Evolutionary conservation across 1,284 basidiomycete genomes (phyloP).

Genomic region (Microbotryum intermedium): DNA sequence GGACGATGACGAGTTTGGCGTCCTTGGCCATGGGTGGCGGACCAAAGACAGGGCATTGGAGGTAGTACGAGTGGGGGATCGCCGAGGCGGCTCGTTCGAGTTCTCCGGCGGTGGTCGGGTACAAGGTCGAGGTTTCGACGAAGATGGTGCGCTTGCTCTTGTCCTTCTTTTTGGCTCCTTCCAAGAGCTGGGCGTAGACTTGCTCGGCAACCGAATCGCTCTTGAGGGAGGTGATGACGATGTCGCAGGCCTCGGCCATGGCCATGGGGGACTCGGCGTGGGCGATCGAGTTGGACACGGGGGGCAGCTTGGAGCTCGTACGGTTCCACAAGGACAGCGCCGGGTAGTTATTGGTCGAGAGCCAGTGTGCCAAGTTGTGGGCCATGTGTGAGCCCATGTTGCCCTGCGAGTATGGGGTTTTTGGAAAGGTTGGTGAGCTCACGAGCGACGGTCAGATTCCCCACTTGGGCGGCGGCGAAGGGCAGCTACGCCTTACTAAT

Average conservation of each 20-base stretch:
- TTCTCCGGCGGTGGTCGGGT: constrained; percentile 46
- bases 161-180: constrained; percentile 18
- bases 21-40: constrained; percentile 51
- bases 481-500: constrained; percentile 3
- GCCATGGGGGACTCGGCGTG: constrained; percentile 53
- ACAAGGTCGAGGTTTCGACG: constrained; percentile 31
- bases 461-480: background rate
- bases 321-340: constrained; percentile 55
- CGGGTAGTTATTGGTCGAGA: constrained; percentile 28
- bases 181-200: constrained; percentile 48
- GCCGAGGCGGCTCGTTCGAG: constrained; percentile 61
- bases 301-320: constrained; percentile 50
- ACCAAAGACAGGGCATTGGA: constrained; percentile 75
- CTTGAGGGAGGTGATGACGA: constrained; percentile 68
- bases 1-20: constrained; percentile 62
- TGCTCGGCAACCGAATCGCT: constrained; percentile 62
- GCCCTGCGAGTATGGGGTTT: constrained; percentile 9
- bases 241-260: constrained; percentile 59
- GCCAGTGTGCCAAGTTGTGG: constrained; percentile 57
- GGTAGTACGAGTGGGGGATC: constrained; percentile 55
- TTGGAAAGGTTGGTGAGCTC: background rate
- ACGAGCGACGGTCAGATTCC: background rate
- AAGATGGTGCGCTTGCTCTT: constrained; percentile 20
- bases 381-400: constrained; percentile 65
- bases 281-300: constrained; percentile 48